These are phyloP conservation scores for Blastobotrys proliferans DNA, from an alignment of 1,139 yeast species.

Conservation along the genomic window DNA sequence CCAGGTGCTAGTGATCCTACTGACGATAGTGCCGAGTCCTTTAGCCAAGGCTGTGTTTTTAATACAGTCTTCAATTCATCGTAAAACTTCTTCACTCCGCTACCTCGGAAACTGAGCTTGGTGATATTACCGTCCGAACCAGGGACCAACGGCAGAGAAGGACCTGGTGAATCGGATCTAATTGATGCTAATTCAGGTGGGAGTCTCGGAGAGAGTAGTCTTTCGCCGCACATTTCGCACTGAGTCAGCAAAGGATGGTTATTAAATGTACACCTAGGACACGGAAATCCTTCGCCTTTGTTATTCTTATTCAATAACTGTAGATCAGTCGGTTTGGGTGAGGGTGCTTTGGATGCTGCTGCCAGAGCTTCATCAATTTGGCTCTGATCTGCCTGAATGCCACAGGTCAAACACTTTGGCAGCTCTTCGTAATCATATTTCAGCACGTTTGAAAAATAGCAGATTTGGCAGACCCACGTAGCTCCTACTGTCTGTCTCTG, in stretches of 20 bases:
- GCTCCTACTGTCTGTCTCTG: neutral
- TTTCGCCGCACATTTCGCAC: conserved; percentile 87
- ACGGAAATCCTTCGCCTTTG: conserved; percentile 46
- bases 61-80: conserved; percentile 27
- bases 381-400: conserved; percentile 49
- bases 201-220: conserved; percentile 39
- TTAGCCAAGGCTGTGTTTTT: conserved; percentile 26
- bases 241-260: conserved; percentile 74
- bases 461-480: conserved; percentile 81
- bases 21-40: conserved; percentile 1
- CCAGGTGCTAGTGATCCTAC: neutral
- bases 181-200: conserved; percentile 27
- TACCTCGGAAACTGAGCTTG: conserved; percentile 33
- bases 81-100: conserved; percentile 33
- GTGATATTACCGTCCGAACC: conserved; percentile 20
- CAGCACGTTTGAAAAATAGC: conserved; percentile 62
- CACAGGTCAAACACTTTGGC: conserved; percentile 75
- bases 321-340: conserved; percentile 1
- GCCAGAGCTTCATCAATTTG: conserved; percentile 32
- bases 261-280: conserved; percentile 79
- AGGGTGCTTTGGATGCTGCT: conserved; percentile 10
- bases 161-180: conserved; percentile 25
- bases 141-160: conserved; percentile 20
- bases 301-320: neutral
- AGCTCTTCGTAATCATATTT: conserved; percentile 35